Conservation (phyloP, 2,329 filamentous ascomycete species). For the Capronia epimyces region DNA sequence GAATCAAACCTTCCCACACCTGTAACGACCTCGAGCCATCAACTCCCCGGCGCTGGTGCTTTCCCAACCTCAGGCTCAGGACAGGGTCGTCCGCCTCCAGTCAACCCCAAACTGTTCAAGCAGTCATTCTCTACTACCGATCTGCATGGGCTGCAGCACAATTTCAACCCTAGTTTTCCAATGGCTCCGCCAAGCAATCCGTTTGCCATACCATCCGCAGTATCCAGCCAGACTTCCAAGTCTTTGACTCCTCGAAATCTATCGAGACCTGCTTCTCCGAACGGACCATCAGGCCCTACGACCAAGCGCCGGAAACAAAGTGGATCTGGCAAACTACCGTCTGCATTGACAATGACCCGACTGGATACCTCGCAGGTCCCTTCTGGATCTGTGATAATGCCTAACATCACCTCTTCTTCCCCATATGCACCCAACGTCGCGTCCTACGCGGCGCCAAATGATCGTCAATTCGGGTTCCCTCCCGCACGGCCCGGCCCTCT, state of each 20-base stretch:
- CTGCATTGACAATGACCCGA: conserved; percentile 73
- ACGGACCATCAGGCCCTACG: conserved; percentile 57
- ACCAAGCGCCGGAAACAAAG: conserved; percentile 81
- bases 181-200: conserved; percentile 34
- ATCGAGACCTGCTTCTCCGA: conserved; percentile 70
- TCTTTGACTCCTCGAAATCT: conserved; percentile 56
- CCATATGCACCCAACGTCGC: conserved; percentile 39
- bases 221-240: conserved; percentile 40
- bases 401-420: conserved; percentile 40
- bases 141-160: conserved; percentile 54
- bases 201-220: conserved; percentile 37
- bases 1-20: conserved; percentile 33
- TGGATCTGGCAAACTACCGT: conserved; percentile 62
- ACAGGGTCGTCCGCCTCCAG: conserved; percentile 2
- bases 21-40: conserved; percentile 36
- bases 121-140: conserved; percentile 59
- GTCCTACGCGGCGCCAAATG: conserved; percentile 37
- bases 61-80: conserved; percentile 33
- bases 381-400: conserved; percentile 28
- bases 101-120: conserved; percentile 34
- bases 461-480: conserved; percentile 45
- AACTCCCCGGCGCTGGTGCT: conserved; percentile 41
- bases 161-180: conserved; percentile 43
- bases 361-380: conserved; percentile 55
- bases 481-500: conserved; percentile 45